phyloP scores from a whole-genome alignment of 2,329 filamentous ascomycete genomes.

The Neonectria punicea region DNA sequence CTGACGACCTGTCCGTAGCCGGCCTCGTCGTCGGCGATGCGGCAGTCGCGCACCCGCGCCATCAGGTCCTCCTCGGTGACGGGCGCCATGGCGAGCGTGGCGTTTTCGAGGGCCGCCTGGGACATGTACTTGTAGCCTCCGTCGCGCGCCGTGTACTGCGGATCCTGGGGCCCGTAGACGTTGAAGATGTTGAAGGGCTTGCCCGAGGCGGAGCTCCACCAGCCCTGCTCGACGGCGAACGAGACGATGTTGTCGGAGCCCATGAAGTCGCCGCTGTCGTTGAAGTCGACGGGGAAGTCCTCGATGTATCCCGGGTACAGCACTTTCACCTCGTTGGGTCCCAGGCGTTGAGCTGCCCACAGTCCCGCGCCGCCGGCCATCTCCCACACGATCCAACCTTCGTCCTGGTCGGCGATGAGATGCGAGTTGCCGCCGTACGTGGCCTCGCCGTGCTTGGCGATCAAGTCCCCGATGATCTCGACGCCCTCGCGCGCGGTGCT shows the following conservation, averaged over 20 bases:
- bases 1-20: constrained; percentile 39
- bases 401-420: constrained; percentile 38
- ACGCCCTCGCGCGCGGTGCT: constrained; percentile 35
- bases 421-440: constrained; percentile 40
- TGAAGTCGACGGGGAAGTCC: constrained; percentile 34
- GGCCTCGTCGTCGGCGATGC: constrained; percentile 38
- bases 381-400: constrained; percentile 40
- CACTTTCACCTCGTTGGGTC: constrained; percentile 35
- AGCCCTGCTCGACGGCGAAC: constrained; percentile 36
- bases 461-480: constrained; percentile 32
- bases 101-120: constrained; percentile 34
- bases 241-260: constrained; percentile 37
- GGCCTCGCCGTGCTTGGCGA: constrained; percentile 33
- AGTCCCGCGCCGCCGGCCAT: constrained; percentile 39
- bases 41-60: constrained; percentile 34
- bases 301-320: constrained; percentile 38
- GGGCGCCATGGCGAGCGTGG: constrained; percentile 33
- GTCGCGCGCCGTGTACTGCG: constrained; percentile 35
- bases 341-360: constrained; percentile 39
- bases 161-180: constrained; percentile 34
- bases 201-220: constrained; percentile 35
- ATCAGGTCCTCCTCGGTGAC: constrained; percentile 38
- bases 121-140: constrained; percentile 42
- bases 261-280: constrained; percentile 22
- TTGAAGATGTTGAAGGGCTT: constrained; percentile 39